Evolutionary conservation across 1,284 basidiomycete species (phyloP), one percentile per base, ranked within the genome.

Genomic region (Cerioporus squamosus): DNA sequence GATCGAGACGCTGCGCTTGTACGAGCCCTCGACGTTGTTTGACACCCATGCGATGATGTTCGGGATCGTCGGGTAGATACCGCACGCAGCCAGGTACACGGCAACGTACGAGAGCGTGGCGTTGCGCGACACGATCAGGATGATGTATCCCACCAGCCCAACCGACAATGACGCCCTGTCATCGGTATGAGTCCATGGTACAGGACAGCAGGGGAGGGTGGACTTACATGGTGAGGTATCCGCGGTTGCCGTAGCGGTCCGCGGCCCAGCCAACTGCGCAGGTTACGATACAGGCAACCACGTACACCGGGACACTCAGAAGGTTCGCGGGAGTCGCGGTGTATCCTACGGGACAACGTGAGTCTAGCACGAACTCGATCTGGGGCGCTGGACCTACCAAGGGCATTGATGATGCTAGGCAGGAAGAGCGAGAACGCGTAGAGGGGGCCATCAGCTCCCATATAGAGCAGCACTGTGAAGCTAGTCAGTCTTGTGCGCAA

Each of bases 371-470:
- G 31, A 24, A 43, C 49, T 10, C 40, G 47, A n/a, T 18, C 12
- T 45, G 15, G 10, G 10, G 31, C 22, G 18, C 8, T 24, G 22
- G 29, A 44, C 62, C 71, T 36, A 69, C 69, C 55, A 59, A 87
- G 84, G 74, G 87, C 75, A 60, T 80, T 85, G 70, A 89, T 88
- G 66, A 90, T 90, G 42, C 81, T 87, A 5, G 90, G 90, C 36
- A 90, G 75, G 75, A 91, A 92, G 42, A 91, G 71, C 6, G 85
- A 79, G 71, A 91, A 91, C 1, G 89, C 87, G 65, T 91, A 92
- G 33, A 91, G 72, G 0, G 89, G 87, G 70, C 80, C 84, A 65
- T 86, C 85, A 46, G 72, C 73, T 23, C 86, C 86, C 67, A 71
- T 76, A 61, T 86, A 88, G 18, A 84, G 68, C 5, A 86, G 53